Conservation (phyloP, 2,329 filamentous ascomycete species). For the Tolypocladium cylindrosporum region DNA sequence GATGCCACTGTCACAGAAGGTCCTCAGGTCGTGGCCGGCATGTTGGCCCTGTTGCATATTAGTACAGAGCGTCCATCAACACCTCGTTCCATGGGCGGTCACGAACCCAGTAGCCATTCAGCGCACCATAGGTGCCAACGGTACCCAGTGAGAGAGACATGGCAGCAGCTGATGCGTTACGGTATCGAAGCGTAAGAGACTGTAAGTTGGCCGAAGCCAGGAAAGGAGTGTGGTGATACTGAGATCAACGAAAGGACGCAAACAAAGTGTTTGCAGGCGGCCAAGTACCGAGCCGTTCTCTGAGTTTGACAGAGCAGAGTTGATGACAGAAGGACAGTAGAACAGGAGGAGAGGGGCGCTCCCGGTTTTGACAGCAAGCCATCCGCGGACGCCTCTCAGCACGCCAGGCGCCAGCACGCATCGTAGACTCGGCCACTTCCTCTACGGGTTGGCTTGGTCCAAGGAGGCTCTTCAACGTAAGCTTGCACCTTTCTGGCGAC, state of each 20-base stretch:
- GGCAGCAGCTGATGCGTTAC: background rate
- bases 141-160: slow-evolving; percentile 14
- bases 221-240: slow-evolving; percentile 20
- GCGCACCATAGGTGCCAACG: slow-evolving; percentile 15
- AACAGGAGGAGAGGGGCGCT: slow-evolving; percentile 3
- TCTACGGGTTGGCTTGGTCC: background rate
- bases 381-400: slow-evolving; percentile 5
- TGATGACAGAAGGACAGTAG: slow-evolving; percentile 21
- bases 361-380: slow-evolving; percentile 6
- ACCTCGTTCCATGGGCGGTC: background rate
- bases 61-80: background rate
- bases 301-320: slow-evolving; percentile 4
- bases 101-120: slow-evolving; percentile 32
- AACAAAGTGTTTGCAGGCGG: slow-evolving; percentile 24
- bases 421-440: slow-evolving; percentile 11
- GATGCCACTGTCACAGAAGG: slow-evolving; percentile 25
- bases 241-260: slow-evolving; percentile 29
- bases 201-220: slow-evolving; percentile 23
- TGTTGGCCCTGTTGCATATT: slow-evolving; percentile 22
- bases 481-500: background rate
- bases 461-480: background rate
- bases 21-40: slow-evolving; percentile 18
- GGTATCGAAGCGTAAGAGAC: slow-evolving; percentile 4
- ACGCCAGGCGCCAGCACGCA: background rate
- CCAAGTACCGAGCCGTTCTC: slow-evolving; percentile 19